Percentiles rank a stretch among this genome's conserved stretches.
Evolutionary conservation across 345 rosid genomes (phyloP).

Genomic region (Boechera stricta): DNA sequence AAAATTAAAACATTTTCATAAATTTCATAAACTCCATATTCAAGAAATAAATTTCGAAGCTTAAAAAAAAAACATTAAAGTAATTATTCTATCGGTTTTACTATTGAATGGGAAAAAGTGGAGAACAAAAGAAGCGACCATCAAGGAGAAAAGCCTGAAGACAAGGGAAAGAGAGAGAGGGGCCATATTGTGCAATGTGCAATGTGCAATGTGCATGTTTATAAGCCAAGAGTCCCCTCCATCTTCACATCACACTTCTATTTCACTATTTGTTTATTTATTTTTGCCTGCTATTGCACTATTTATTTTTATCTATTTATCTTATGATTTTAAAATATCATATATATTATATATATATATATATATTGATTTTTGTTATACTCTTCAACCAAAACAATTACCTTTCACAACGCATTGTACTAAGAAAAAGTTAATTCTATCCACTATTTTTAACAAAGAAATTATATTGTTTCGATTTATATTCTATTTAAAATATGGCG

Average conservation of each 20-base stretch:
- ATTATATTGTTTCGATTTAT: background rate
- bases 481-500: background rate
- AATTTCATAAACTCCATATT: background rate
- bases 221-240: constrained; percentile 34
- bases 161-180: constrained; percentile 40
- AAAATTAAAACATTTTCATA: too few species aligned
- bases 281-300: background rate
- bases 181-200: constrained; percentile 25
- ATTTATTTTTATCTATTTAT: background rate
- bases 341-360: background rate
- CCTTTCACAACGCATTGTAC: background rate
- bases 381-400: background rate
- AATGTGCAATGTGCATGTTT: constrained; percentile 10
- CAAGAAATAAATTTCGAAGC: background rate
- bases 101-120: constrained; percentile 20
- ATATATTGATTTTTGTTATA: background rate
- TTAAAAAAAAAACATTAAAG: too few species aligned
- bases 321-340: background rate
- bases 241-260: constrained; percentile 37
- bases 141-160: constrained; percentile 47
- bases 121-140: constrained; percentile 39
- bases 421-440: background rate
- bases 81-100: background rate
- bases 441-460: background rate
- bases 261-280: constrained; percentile 16